These are phyloP conservation scores for Metschnikowia lochheadii DNA, from an alignment of 805 yeast species.

Conservation along the genomic window DNA sequence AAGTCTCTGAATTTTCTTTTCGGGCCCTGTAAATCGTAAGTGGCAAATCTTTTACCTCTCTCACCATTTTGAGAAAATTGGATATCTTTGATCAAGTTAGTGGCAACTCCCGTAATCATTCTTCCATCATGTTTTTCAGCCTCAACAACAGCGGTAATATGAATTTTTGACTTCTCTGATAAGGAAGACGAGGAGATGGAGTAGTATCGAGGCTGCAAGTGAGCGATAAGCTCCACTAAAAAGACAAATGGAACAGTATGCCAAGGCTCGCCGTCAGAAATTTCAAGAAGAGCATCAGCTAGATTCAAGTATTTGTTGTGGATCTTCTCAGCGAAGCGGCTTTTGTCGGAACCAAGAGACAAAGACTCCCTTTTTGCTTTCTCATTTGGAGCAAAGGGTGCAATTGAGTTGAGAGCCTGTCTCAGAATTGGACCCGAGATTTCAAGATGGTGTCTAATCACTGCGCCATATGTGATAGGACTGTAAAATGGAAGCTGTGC, in stretches of 20 bases:
- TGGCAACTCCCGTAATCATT: constrained; percentile 78
- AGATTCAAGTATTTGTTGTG: constrained; percentile 60
- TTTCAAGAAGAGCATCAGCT: constrained; percentile 62
- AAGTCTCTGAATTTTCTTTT: constrained; percentile 49
- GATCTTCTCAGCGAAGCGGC: constrained; percentile 60
- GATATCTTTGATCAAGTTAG: constrained; percentile 77
- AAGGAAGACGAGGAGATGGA: constrained; percentile 89
- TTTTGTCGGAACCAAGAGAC: constrained; percentile 64
- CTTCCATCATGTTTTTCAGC: constrained; percentile 36
- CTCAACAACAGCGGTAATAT: constrained; percentile 92
- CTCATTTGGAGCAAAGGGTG: constrained; percentile 75
- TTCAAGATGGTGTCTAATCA: constrained; percentile 81
- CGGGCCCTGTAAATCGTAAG: constrained; percentile 83
- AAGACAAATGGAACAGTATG: constrained; percentile 74
- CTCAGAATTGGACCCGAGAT: constrained; percentile 92
- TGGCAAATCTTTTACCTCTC: constrained; percentile 40
- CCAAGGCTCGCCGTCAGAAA: constrained; percentile 74
- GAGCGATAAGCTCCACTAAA: constrained; percentile 74
- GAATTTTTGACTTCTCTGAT: constrained; percentile 68
- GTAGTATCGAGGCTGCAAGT: constrained; percentile 90
- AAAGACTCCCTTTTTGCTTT: constrained; percentile 47
- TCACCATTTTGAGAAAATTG: constrained; percentile 51
- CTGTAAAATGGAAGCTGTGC: constrained; percentile 60
- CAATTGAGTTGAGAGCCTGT: constrained; percentile 68
- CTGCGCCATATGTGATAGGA: constrained; percentile 87